phyloP scores from a whole-genome alignment of 2,329 filamentous ascomycete genomes.

The Colletotrichum caudatum region DNA sequence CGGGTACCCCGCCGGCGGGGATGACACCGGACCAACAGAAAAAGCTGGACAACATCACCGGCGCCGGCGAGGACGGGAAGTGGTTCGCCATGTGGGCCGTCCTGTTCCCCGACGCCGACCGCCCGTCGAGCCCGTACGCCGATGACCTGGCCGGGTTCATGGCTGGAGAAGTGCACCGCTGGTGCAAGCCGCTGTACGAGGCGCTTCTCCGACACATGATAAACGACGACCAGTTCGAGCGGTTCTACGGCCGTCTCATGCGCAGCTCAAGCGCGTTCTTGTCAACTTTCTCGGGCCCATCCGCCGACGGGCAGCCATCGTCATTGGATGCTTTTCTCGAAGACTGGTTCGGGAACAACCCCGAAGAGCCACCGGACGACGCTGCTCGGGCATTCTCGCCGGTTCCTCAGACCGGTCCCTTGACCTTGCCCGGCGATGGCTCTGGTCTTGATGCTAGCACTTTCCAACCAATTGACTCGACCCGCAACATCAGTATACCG shows the following conservation, averaged over 20 bases:
- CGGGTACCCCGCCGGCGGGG: conserved; percentile 22
- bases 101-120: conserved; percentile 42
- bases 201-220: not conserved
- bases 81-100: conserved; percentile 48
- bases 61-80: conserved; percentile 43
- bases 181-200: not conserved
- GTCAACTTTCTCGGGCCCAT: not conserved
- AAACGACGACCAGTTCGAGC: not conserved
- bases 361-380: not conserved
- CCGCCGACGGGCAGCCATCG: not conserved
- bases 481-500: not conserved
- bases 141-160: not conserved
- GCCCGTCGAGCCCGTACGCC: conserved; percentile 43
- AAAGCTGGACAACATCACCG: conserved; percentile 35
- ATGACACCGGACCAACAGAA: conserved; percentile 44
- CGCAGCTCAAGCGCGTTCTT: not conserved
- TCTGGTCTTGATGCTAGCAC: not conserved
- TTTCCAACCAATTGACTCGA: not conserved
- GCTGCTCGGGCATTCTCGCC: not conserved
- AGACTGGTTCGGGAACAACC: not conserved
- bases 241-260: not conserved
- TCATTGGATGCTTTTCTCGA: not conserved
- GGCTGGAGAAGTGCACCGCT: not conserved
- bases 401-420: not conserved
- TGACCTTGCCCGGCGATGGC: not conserved